These are phyloP conservation scores for Graphiopsis chlorocephala DNA, from an alignment of 2,329 filamentous ascomycete species.

Conservation along the genomic window DNA sequence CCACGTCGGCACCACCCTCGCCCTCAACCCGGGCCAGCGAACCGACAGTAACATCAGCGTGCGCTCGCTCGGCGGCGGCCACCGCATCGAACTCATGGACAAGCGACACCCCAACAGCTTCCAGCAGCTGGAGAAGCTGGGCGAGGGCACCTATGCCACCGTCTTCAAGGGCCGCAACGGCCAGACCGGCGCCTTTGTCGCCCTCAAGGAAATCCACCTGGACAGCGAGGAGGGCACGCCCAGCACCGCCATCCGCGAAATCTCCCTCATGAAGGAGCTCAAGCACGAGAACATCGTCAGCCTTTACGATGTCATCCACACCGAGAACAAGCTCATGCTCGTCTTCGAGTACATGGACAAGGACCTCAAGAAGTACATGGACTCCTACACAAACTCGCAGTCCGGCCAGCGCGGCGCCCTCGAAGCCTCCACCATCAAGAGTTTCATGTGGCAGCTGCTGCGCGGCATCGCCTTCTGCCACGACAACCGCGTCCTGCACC, in stretches of 20 bases:
- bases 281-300: slow-evolving; percentile 98
- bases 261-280: slow-evolving; percentile 98
- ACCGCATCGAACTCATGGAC: slow-evolving; percentile 65
- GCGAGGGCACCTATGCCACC: slow-evolving; percentile 97
- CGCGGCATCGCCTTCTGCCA: slow-evolving; percentile 97
- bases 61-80: slow-evolving; percentile 45
- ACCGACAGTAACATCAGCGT: slow-evolving; percentile 53
- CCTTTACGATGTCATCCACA: slow-evolving; percentile 98
- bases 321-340: slow-evolving; percentile 98
- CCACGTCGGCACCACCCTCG: slow-evolving; percentile 49
- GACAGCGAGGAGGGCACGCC: slow-evolving; percentile 98
- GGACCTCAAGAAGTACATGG: slow-evolving; percentile 98
- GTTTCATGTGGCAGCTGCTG: slow-evolving; percentile 97
- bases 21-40: slow-evolving; percentile 35
- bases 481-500: slow-evolving; percentile 91
- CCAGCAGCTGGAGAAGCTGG: slow-evolving; percentile 97
- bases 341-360: slow-evolving; percentile 99
- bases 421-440: slow-evolving; percentile 89
- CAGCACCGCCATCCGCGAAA: slow-evolving; percentile 95
- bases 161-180: slow-evolving; percentile 98
- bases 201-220: slow-evolving; percentile 97
- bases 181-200: slow-evolving; percentile 93
- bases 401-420: slow-evolving; percentile 85
- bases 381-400: slow-evolving; percentile 52
- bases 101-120: slow-evolving; percentile 95